Evolutionary conservation across 225 moss, liverwort and hornwort genomes (phyloP), one percentile per base, ranked within the genome.

Genomic region (Physcomitrium patens): DNA sequence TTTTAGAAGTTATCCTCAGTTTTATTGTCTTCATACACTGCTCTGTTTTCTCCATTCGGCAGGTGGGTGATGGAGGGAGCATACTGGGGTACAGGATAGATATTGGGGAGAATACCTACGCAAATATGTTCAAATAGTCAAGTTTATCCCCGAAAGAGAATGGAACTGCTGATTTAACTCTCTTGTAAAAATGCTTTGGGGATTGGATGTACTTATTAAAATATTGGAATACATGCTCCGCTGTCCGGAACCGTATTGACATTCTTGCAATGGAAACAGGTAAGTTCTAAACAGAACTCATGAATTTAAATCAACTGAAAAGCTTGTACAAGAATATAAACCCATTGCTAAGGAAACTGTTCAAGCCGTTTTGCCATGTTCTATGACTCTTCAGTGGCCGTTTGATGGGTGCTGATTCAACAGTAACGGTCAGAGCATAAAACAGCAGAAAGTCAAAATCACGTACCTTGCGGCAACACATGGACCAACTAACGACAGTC

Each of bases 401-500:
- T 68, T 56, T 46, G 73, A 77, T 5, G 24, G 28, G 68, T 57
- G 47, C 56, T 53, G 68, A 56, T 68, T 44, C 31, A 60, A 12
- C 8, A 24, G 47, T 59, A 31, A 41, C 28, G 61, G 51, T 56
- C 9, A 17, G 22, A 65, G 52, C 23, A 27, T n/a, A 60, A 57
- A 45, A 64, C 41, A 68, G 58, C 51, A 72, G 57, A 17, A 57
- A 3, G 65, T 45, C 0, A 23, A 23, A 24, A 65, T 15, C 17
- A 67, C 44, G 16, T 20, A 56, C 55, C 55, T 69, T 28, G 48
- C 13, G 15, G 7, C 12, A 43, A 63, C 56, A 59, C 63, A 55
- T 14, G 11, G 45, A 63, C 71, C 76, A 67, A 56, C 67, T 71
- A 17, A 46, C 23, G 42, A 67, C 58, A 63, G 58, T 49, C 78